A percentile compares a stretch with the other conserved stretches of the same genome.
Conservation (phyloP, 2,329 filamentous ascomycete species). For the Diaporthe capsici region DNA sequence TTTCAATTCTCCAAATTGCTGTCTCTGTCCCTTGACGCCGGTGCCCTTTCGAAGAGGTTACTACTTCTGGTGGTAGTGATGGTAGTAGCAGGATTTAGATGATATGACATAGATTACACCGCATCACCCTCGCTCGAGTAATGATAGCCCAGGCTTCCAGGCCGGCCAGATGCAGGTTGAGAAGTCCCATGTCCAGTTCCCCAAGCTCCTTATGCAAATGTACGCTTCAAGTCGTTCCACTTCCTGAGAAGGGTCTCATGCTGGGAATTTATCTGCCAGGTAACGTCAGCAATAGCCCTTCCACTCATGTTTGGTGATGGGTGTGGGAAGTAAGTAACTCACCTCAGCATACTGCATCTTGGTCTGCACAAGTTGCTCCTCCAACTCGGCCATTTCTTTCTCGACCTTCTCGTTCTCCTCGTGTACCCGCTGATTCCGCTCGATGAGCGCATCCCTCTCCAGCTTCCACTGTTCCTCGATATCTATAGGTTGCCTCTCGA, state of each 20-base stretch:
- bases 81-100: constrained; percentile 17
- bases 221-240: constrained; percentile 80
- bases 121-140: constrained; percentile 6
- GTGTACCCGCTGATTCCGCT: constrained; percentile 92
- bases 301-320: no score
- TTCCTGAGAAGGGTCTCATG: constrained; percentile 82
- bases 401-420: constrained; percentile 92
- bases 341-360: constrained; percentile 98
- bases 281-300: constrained; percentile 30
- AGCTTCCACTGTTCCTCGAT: constrained; percentile 85
- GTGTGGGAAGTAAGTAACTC: constrained; percentile 55
- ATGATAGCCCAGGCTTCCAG: background rate
- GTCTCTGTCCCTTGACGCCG: background rate
- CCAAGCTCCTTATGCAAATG: constrained; percentile 55
- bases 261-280: constrained; percentile 74
- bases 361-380: constrained; percentile 90
- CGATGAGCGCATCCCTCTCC: constrained; percentile 93
- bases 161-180: constrained; percentile 2
- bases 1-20: constrained; percentile 28
- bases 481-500: constrained; percentile 90
- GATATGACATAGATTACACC: constrained; percentile 23
- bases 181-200: background rate
- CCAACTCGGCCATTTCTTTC: constrained; percentile 91
- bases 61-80: constrained; percentile 2
- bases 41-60: constrained; percentile 10